Evolutionary conservation across 1,284 basidiomycete species (phyloP), one percentile per base, ranked within the genome.

Genomic region (Mrakiaceae sp.): DNA sequence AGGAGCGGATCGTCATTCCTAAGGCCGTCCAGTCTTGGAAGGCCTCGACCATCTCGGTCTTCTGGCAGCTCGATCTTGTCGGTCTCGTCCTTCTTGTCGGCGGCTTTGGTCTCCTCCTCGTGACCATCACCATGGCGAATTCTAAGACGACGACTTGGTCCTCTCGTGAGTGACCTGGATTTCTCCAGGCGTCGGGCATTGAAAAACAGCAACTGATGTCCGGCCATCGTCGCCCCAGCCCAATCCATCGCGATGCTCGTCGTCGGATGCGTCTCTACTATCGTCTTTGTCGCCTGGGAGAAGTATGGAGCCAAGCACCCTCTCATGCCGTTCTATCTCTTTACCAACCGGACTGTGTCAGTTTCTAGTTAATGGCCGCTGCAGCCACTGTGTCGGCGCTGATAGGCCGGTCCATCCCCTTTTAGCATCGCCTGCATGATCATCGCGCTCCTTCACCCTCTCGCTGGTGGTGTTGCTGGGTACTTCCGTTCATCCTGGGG

Each of bases 121-220:
- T 74, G 46, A 74, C 73, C 8, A 71, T 76, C 68, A 76, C 75
- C 1, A 67, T 74, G 44, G 75, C 75, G 47, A 74, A 75, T 60
- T 70, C 70, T 2, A 69, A 70, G 46, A 74, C 70, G 9, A 69
- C 71, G 11, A 64, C 67, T 8, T 76, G 75, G 75, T 69, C 66
- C 6, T 74, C 74, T 55, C 65, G 68, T 62, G 10, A 39, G 68
- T 65, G 5, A 16, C n/a, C 16, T 53, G 46, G n/a, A n/a, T n/a
- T n/a, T n/a, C 42, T 5, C 39, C 47, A 11, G 49, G 47, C 6
- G 9, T 8, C 11, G 50, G 11, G 14, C 14, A 4, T 16, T 51
- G n/a, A n/a, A n/a, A n/a, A n/a, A n/a, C n/a, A n/a, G n/a, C n/a
- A n/a, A n/a, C n/a, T 7, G 14, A 5, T 16, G 50, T 51, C 50